Percentiles rank a stretch among this genome's conserved stretches.
phyloP scores from a whole-genome alignment of 2,329 filamentous ascomycete genomes.

The Drechslerella stenobrocha region DNA sequence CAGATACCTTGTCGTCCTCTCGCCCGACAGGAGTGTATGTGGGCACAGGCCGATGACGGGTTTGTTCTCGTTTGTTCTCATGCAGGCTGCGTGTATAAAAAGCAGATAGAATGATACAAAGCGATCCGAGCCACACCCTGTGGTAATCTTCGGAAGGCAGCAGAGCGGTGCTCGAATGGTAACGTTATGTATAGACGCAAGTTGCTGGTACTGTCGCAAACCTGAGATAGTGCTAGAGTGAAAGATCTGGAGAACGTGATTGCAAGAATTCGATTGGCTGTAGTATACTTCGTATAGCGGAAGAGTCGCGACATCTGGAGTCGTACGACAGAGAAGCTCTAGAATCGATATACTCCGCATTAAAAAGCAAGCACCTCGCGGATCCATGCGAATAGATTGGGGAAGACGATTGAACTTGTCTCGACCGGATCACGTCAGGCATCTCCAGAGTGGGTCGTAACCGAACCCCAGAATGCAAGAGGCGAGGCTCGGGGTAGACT shows the following conservation, averaged over 20 bases:
- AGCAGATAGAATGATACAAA: slow-evolving; percentile 14
- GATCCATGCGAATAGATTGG: slow-evolving; percentile 19
- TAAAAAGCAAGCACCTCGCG: slow-evolving; percentile 33
- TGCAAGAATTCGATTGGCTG: too few species aligned
- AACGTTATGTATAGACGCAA: too few species aligned
- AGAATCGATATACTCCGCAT: slow-evolving; percentile 17
- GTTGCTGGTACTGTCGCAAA: too few species aligned
- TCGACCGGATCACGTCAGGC: slow-evolving; percentile 24
- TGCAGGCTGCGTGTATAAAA: too few species aligned
- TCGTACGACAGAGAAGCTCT: neutral
- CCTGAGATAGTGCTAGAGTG: too few species aligned
- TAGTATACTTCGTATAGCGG: too few species aligned
- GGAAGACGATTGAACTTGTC: slow-evolving; percentile 23
- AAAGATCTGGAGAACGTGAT: too few species aligned
- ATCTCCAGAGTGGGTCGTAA: slow-evolving; percentile 49
- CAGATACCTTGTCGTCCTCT: too few species aligned
- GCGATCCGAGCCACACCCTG: slow-evolving; percentile 40
- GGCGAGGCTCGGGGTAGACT: slow-evolving; percentile 47
- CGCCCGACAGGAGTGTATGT: too few species aligned
- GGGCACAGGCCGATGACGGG: too few species aligned
- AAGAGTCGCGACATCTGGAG: neutral
- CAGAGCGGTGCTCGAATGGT: too few species aligned
- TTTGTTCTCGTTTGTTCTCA: too few species aligned
- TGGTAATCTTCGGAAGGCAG: slow-evolving; percentile 13
- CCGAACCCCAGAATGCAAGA: slow-evolving; percentile 48